Conservation (phyloP, 1,284 basidiomycete genomes). For the Mycosarcoma mackinlayi region DNA sequence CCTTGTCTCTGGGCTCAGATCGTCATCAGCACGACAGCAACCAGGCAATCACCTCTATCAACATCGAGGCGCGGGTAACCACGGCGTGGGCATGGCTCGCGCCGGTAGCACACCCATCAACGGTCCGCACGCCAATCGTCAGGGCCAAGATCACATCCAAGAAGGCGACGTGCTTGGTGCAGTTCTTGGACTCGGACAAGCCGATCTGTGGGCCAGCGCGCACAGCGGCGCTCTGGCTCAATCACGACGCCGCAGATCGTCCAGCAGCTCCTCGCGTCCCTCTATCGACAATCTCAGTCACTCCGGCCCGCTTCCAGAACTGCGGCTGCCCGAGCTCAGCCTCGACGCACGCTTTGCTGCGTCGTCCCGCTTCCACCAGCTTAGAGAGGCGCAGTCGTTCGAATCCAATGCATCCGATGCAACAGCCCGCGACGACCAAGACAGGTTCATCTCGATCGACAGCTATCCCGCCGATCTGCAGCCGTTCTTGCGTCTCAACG, state of each 20-base stretch:
- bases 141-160: conserved; percentile 31
- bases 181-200: conserved; percentile 54
- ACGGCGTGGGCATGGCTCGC: conserved; percentile 24
- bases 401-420: conserved; percentile 41
- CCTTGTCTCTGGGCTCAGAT: conserved; percentile 9
- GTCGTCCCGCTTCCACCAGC: conserved; percentile 35
- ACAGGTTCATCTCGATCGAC: conserved; percentile 8
- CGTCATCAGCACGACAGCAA: conserved; percentile 3
- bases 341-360: conserved; percentile 21
- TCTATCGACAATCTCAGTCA: background rate
- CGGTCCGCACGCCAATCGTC: conserved; percentile 33
- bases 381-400: conserved; percentile 50
- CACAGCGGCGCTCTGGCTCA: conserved; percentile 4
- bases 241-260: conserved; percentile 12
- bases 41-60: conserved; percentile 1
- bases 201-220: conserved; percentile 28
- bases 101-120: conserved; percentile 42
- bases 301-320: conserved; percentile 10
- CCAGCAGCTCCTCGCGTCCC: conserved; percentile 21
- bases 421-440: conserved; percentile 30
- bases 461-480: conserved; percentile 27
- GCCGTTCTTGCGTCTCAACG: conserved; percentile 11
- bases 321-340: conserved; percentile 37
- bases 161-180: conserved; percentile 62
- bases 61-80: background rate